A percentile compares a stretch with the other conserved stretches of the same genome.
Conservation (phyloP, 768 basidiomycete genomes). For the Gyrodon lividus region DNA sequence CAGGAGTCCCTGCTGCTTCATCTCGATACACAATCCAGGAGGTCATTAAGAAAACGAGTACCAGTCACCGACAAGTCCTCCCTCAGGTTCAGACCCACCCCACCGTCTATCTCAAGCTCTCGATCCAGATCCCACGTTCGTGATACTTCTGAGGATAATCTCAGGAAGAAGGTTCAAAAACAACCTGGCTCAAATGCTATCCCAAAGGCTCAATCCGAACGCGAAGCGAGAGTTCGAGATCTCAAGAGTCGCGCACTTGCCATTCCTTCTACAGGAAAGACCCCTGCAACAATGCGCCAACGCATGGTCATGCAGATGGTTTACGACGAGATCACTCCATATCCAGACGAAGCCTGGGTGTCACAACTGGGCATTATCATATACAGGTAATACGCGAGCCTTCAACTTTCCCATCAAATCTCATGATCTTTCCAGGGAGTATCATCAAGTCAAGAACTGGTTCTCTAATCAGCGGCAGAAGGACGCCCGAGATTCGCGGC, state of each 20-base stretch:
- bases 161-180: constrained; percentile 28
- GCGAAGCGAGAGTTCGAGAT: constrained; percentile 30
- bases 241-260: constrained; percentile 31
- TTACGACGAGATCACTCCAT: constrained; percentile 64
- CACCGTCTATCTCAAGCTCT: constrained; percentile 21
- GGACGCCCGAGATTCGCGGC: constrained; percentile 37
- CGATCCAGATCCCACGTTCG: constrained; percentile 26
- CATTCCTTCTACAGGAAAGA: constrained; percentile 36
- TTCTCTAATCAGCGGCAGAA: constrained; percentile 64
- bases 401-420: constrained; percentile 3
- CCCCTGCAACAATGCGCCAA: constrained; percentile 56
- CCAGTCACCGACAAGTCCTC: constrained; percentile 25
- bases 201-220: constrained; percentile 27
- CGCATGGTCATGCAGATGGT: constrained; percentile 60
- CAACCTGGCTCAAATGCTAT: constrained; percentile 18
- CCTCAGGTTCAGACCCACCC: constrained; percentile 22
- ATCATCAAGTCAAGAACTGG: constrained; percentile 66
- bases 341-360: constrained; percentile 63
- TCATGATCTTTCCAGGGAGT: constrained; percentile 39
- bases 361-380: constrained; percentile 57
- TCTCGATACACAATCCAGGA: constrained; percentile 18
- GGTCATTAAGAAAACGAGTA: constrained; percentile 28
- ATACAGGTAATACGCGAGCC: constrained; percentile 39
- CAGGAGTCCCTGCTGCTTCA: constrained; percentile 26
- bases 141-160: constrained; percentile 26